Evolutionary conservation across 257 asterid genomes (phyloP), one percentile per base, ranked within the genome.

Genomic region (Mitragyna speciosa): DNA sequence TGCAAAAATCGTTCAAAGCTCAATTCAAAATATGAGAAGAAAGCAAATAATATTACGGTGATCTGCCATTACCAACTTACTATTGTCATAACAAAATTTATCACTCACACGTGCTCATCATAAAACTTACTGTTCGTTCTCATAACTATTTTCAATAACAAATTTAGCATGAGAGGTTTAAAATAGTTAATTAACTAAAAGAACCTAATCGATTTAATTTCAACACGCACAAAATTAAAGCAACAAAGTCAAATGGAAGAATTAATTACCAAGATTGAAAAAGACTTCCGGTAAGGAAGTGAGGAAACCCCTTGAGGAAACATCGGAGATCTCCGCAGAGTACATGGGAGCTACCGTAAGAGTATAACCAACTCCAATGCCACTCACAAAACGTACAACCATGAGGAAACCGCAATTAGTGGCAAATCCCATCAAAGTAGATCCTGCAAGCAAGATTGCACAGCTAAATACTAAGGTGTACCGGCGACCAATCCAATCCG

Each of bases 401-500:
- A 86, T 88, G 30, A 88, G 89, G 64, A 85, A 78, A 22, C 75
- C 61, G 70, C 80, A 88, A 80, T 78, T 82, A 10, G 86, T 76
- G 28, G 90, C 88, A 17, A 81, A 74, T 20, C 87, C 90, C 92
- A 88, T 86, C 49, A 85, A 63, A 0, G 85, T 11, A 3, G 90
- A 90, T 24, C 92, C 92, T 12, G 51, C 66, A 26, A 87, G 84
- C 77, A 87, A 87, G 66, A 85, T 76, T 47, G 77, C 83, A 6
- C 82, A 70, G 5, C 88, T 88, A 2, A 84, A 73, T 0, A 86
- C 52, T 51, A 88, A 86, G 72, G 92, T 88, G 33, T 71, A 54
- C 41, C 90, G 89, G 17, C 89, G 87, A 19, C 92, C 92, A 6
- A 88, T 65, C 87, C 85, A 78, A 71, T 86, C 88, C 12, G 89